Conservation (phyloP, 2,329 filamentous ascomycete species). For the Fusarium tuaranense region DNA sequence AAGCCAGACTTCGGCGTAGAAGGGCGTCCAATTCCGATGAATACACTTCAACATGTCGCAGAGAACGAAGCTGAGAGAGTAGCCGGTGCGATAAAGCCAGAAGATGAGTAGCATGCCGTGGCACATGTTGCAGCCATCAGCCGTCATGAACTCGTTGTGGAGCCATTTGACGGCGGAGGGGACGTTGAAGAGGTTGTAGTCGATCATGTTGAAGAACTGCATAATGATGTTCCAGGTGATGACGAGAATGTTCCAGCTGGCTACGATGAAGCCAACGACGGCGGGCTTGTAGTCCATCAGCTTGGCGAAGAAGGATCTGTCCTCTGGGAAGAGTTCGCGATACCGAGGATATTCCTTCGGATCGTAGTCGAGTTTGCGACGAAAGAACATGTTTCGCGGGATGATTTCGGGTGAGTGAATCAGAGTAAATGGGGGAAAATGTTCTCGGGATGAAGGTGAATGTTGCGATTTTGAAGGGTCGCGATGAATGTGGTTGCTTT, state of each 20-base stretch:
- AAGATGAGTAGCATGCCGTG: conserved; percentile 26
- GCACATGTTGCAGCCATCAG: conserved; percentile 3
- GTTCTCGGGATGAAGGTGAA: background rate
- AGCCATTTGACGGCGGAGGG: conserved; percentile 22
- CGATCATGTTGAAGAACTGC: conserved; percentile 18
- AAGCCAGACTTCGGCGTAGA: background rate
- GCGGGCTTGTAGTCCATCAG: conserved; percentile 11
- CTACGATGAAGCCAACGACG: conserved; percentile 3
- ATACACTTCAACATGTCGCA: conserved; percentile 7
- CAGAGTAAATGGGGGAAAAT: background rate
- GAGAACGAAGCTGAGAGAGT: background rate
- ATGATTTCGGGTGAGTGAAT: background rate
- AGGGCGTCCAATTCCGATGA: background rate
- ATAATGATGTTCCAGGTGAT: conserved; percentile 12
- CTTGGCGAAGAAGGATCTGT: conserved; percentile 8
- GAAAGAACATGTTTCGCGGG: background rate
- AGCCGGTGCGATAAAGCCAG: conserved; percentile 20
- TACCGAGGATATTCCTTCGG: conserved; percentile 33
- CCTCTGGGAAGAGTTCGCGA: conserved; percentile 14
- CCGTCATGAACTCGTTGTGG: conserved; percentile 14
- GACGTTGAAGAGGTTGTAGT: conserved; percentile 11
- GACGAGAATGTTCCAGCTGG: conserved; percentile 7
- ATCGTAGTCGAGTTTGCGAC: conserved; percentile 18
- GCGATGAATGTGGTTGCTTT: background rate
- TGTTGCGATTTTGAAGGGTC: background rate